A percentile compares a stretch with the other conserved stretches of the same genome.
Evolutionary conservation across 371 early-diverging fungal genomes (phyloP).

Genomic region (Conidiobolus coronatus): DNA sequence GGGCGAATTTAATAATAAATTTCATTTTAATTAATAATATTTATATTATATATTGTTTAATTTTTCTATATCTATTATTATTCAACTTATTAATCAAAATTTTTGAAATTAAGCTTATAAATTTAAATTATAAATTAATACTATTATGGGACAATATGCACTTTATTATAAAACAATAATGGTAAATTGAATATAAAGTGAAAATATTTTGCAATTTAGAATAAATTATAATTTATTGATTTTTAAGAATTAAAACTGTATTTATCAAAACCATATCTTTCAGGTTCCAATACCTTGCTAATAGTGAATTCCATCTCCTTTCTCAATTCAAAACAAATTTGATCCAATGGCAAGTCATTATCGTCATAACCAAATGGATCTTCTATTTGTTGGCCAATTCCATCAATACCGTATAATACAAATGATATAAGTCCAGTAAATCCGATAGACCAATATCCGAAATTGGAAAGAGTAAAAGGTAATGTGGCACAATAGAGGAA

Average conservation of each 20-base stretch:
- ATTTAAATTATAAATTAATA: too few species aligned
- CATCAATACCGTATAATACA: slow-evolving; percentile 46
- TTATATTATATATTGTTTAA: too few species aligned
- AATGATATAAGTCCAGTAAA: slow-evolving; percentile 31
- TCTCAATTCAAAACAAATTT: slow-evolving; percentile 13
- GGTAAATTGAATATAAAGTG: too few species aligned
- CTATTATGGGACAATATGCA: too few species aligned
- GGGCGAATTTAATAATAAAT: slow-evolving; percentile 16
- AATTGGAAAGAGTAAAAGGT: slow-evolving; percentile 34
- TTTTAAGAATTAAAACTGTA: too few species aligned
- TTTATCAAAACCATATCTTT: too few species aligned
- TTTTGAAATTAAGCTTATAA: too few species aligned
- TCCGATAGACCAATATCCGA: slow-evolving; percentile 31
- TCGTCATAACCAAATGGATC: slow-evolving; percentile 38
- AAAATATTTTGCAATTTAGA: too few species aligned
- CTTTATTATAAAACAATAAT: too few species aligned
- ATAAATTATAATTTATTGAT: too few species aligned
- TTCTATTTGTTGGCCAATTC: slow-evolving; percentile 26
- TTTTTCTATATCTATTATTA: too few species aligned
- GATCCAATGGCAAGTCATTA: slow-evolving; percentile 15
- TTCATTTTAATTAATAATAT: slow-evolving; percentile 2
- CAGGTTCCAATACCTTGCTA: neutral
- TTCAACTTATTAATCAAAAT: too few species aligned
- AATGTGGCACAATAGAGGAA: slow-evolving; percentile 31
- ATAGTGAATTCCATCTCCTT: slow-evolving; percentile 11